phyloP scores from a whole-genome alignment of 106 monocot genomes.

The Dioscorea alata region DNA sequence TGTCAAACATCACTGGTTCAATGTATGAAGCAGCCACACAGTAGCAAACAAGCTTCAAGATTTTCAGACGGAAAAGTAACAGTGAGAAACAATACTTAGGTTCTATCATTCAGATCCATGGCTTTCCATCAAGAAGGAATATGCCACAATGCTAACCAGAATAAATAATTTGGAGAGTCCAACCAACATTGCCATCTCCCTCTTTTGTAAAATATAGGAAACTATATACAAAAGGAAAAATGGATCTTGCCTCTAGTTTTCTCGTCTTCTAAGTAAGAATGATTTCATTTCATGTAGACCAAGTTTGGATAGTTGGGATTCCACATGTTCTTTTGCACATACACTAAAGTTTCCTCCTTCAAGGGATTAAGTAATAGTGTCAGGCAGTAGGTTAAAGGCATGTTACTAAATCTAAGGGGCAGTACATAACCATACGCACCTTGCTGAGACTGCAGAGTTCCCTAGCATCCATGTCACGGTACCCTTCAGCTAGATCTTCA shows the following conservation, averaged over 20 bases:
- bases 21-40: no score
- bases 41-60: no score
- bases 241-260: conserved; percentile 9
- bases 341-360: conserved; percentile 59
- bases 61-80: no score
- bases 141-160: no score
- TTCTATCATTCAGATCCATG: no score
- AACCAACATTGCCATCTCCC: no score
- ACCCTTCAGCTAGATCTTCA: conserved; percentile 86
- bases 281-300: conserved; percentile 55
- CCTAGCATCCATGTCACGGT: conserved; percentile 77
- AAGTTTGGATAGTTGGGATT: conserved; percentile 74
- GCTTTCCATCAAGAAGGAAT: no score
- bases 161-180: no score
- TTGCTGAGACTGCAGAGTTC: conserved; percentile 60
- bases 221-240: no score
- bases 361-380: background rate
- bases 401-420: background rate
- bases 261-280: conserved; percentile 10
- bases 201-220: no score
- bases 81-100: no score
- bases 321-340: conserved; percentile 96
- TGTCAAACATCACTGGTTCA: no score
- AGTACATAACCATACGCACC: conserved; percentile 25
- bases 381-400: background rate